Evolutionary conservation across 257 asterid species (phyloP), one percentile per base, ranked within the genome.

Genomic region (Lycium ferocissimum): DNA sequence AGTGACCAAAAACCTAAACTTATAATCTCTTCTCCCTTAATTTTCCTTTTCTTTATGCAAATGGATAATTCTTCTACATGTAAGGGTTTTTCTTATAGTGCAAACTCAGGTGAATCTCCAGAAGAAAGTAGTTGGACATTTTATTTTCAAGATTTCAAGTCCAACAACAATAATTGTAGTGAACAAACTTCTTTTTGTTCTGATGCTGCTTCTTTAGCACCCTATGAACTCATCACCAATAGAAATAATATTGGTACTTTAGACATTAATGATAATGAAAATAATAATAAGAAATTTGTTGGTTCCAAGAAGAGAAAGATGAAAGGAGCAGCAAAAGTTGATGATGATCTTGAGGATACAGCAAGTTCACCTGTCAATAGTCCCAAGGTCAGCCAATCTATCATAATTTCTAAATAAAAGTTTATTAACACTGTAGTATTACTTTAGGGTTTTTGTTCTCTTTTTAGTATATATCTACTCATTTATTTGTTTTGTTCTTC

Each of bases 101-200:
- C 79, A 51, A 65, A 85, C 3, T 20, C 45, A 9, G 33, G n/a
- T 18, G 89, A 90, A 73, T 62, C 88, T 62, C 91, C 89, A 20
- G 97, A 94, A 73, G 98, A 94, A 51, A 94, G 98, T 90, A 93
- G 94, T 85, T 94, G 98, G 98, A 93, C 93, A 81, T 94, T 90
- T 89, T 94, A 94, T 88, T 90, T 94, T 81, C 88, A 93, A 86
- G 97, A 91, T 11, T 93, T 93, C 86, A 61, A 83, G 65, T 71
- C 80, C 47, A 91, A 89, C 2, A 61, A 85, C n/a, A 69, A n/a
- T n/a, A 59, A 38, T 6, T 45, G 85, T 15, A 18, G 86, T 2
- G 56, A 83, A 45, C 59, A 65, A 45, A 56, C 72, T 69, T 82
- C 47, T 71, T 71, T 69, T 1, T 69, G 78, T 69, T 69, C 78